Percentiles rank a stretch among this genome's conserved stretches.
Evolutionary conservation across 495 filamentous ascomycete species (phyloP).

Genomic region (Aspergillus incahuasiensis): DNA sequence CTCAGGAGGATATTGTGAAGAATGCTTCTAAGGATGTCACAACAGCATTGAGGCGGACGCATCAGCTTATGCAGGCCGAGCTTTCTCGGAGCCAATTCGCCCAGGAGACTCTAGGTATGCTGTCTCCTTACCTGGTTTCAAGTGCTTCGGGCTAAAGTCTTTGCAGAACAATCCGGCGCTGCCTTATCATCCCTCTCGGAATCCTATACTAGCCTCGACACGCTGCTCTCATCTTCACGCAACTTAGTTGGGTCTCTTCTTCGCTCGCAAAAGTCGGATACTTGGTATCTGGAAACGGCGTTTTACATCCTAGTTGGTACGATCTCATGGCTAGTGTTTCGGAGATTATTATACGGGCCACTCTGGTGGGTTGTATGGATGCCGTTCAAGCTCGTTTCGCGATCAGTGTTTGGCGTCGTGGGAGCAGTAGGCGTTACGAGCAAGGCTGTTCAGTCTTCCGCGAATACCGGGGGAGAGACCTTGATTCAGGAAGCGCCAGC

Average conservation of each 20-base stretch:
- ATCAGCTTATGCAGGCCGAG: slow-evolving; percentile 76
- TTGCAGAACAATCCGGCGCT: slow-evolving; percentile 61
- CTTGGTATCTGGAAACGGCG: slow-evolving; percentile 90
- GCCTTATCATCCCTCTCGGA: slow-evolving; percentile 75
- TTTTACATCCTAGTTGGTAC: slow-evolving; percentile 75
- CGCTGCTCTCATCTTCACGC: slow-evolving; percentile 64
- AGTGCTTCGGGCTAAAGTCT: slow-evolving; percentile 9
- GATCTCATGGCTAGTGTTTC: slow-evolving; percentile 78
- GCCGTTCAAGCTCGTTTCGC: slow-evolving; percentile 61
- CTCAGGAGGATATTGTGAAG: slow-evolving; percentile 63
- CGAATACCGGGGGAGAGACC: slow-evolving; percentile 10
- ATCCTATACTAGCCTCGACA: slow-evolving; percentile 72
- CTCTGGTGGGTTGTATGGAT: slow-evolving; percentile 84
- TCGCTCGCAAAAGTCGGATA: slow-evolving; percentile 85
- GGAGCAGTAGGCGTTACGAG: slow-evolving; percentile 36
- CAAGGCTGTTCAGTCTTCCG: slow-evolving; percentile 28
- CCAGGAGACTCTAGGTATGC: slow-evolving; percentile 66
- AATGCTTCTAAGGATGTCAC: slow-evolving; percentile 81
- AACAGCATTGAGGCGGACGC: slow-evolving; percentile 73
- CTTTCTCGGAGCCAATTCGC: slow-evolving; percentile 82
- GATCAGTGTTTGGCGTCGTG: slow-evolving; percentile 40
- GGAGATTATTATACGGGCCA: slow-evolving; percentile 81
- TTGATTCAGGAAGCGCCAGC: slow-evolving; percentile 15
- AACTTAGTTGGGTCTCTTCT: slow-evolving; percentile 75
- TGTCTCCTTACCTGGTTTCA: background rate